Conservation (phyloP, 768 basidiomycete species). For the Pisolithus microcarpus region DNA sequence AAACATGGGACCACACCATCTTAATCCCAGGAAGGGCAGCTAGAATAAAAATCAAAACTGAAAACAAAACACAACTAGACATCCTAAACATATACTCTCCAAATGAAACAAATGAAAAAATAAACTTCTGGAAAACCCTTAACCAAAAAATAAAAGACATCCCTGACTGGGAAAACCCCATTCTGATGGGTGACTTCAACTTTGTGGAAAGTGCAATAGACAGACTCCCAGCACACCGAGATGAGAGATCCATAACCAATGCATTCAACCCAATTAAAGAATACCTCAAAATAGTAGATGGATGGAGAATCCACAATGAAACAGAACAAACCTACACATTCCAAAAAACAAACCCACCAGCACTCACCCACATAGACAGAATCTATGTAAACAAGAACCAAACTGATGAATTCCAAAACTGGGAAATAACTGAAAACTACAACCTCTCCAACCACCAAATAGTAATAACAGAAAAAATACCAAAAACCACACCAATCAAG, state of each 20-base stretch:
- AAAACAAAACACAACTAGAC: constrained; percentile 7
- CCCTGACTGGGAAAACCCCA: constrained; percentile 18
- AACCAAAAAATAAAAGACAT: neutral
- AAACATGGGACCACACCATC: neutral
- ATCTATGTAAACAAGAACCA: neutral
- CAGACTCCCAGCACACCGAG: constrained; percentile 19
- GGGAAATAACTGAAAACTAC: neutral
- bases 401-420: neutral
- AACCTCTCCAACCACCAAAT: constrained; percentile 7
- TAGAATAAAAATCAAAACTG: constrained; percentile 10
- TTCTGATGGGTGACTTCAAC: constrained; percentile 38
- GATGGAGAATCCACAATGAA: neutral
- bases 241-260: constrained; percentile 5
- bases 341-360: neutral
- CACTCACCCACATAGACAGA: neutral
- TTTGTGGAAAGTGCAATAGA: constrained; percentile 34
- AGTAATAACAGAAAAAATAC: neutral
- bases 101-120: constrained; percentile 21
- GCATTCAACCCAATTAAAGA: constrained; percentile 11
- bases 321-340: too few relatives aligned
- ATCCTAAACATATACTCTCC: constrained; percentile 34
- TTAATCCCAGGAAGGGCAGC: constrained; percentile 26
- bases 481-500: neutral
- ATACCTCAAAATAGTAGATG: neutral
- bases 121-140: constrained; percentile 22